Percentiles rank a stretch among this genome's conserved stretches.
phyloP scores from a whole-genome alignment of 2,329 filamentous ascomycete species.

The Fusarium beomiforme region DNA sequence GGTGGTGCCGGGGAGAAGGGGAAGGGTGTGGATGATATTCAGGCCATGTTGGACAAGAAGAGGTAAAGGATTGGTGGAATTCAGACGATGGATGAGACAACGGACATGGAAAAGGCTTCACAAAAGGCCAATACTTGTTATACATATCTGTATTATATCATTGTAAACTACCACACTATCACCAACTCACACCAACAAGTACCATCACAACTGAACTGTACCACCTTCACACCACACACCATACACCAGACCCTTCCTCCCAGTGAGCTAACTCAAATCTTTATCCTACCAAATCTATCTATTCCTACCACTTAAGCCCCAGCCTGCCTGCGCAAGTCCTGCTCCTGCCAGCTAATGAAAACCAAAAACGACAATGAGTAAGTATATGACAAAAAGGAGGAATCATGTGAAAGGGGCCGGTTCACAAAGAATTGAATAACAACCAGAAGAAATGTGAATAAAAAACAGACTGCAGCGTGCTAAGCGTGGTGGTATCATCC shows the following conservation, averaged over 20 bases:
- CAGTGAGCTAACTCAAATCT: slow-evolving; percentile 28
- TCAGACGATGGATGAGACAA: neutral
- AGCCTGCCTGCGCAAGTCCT: slow-evolving; percentile 18
- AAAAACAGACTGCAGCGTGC: slow-evolving; percentile 47
- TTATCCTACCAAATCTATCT: slow-evolving; percentile 44
- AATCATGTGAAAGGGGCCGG: slow-evolving; percentile 19
- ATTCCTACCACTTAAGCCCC: slow-evolving; percentile 33
- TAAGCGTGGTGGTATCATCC: slow-evolving; percentile 57
- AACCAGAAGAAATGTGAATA: slow-evolving; percentile 20
- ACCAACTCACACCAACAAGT: slow-evolving; percentile 21
- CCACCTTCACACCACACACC: neutral
- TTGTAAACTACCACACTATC: slow-evolving; percentile 31
- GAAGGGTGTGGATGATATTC: slow-evolving; percentile 51
- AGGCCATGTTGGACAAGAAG: slow-evolving; percentile 53
- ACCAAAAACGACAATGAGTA: slow-evolving; percentile 31
- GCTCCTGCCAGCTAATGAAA: slow-evolving; percentile 18
- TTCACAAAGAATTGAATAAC: slow-evolving; percentile 28
- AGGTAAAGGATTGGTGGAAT: slow-evolving; percentile 24
- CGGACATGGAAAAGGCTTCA: slow-evolving; percentile 10
- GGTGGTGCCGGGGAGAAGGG: slow-evolving; percentile 45
- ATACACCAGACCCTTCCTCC: neutral
- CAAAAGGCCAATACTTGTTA: slow-evolving; percentile 10
- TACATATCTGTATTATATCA: slow-evolving; percentile 36
- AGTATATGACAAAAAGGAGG: slow-evolving; percentile 34
- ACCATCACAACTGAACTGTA: slow-evolving; percentile 15